Conservation (phyloP, 495 filamentous ascomycete species). For the Penicillium egyptiacum region DNA sequence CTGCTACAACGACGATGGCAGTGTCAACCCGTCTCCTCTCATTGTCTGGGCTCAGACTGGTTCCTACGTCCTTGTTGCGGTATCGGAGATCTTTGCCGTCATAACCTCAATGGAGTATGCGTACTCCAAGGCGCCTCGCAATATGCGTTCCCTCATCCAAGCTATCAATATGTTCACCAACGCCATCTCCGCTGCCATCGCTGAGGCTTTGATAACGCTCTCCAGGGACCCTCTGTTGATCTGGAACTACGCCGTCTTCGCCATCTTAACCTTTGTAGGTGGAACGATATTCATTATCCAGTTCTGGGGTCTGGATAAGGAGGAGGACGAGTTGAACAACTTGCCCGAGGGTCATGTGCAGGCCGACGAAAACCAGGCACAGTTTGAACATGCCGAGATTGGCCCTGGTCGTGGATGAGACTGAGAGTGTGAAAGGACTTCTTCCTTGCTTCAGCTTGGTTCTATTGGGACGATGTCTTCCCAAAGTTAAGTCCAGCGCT, state of each 20-base stretch:
- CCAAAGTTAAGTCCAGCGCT: not conserved
- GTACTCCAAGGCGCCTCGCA: conserved; percentile 77
- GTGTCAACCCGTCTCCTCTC: not conserved
- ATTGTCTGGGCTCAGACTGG: not conserved
- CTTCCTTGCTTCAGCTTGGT: not conserved
- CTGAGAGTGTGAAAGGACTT: not conserved
- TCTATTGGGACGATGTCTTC: not conserved
- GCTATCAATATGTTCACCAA: conserved; percentile 37
- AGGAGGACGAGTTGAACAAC: conserved; percentile 67
- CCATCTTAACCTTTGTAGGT: not conserved
- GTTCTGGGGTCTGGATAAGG: conserved; percentile 55
- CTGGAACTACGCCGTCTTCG: not conserved
- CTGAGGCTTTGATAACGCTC: not conserved
- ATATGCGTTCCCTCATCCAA: conserved; percentile 72
- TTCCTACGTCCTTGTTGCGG: conserved; percentile 51
- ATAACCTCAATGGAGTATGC: conserved; percentile 73
- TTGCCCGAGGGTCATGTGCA: conserved; percentile 24
- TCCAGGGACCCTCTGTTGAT: not conserved
- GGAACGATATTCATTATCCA: conserved; percentile 41
- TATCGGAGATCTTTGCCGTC: conserved; percentile 68
- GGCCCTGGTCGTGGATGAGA: not conserved
- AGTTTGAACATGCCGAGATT: not conserved
- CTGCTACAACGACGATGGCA: not conserved
- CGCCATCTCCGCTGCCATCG: not conserved
- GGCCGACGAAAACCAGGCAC: conserved; percentile 14